phyloP scores from a whole-genome alignment of 1,139 yeast genomes.

The Ogataea hybrid region DNA sequence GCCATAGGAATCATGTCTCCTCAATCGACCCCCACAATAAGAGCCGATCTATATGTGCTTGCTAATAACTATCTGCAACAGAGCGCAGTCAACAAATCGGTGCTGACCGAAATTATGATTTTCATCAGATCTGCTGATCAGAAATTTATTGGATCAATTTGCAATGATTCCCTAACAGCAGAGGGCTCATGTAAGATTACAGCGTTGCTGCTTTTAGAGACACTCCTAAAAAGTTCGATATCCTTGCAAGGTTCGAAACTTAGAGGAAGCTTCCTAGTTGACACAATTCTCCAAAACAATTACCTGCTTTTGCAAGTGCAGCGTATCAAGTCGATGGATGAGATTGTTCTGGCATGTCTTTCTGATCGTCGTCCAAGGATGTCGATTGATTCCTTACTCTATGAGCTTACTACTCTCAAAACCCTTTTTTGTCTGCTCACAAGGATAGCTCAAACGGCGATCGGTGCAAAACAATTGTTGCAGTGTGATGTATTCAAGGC shows the following conservation, averaged over 20 bases:
- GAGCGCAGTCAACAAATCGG: conserved; percentile 39
- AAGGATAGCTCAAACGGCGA: conserved; percentile 70
- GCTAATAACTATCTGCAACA: conserved; percentile 65
- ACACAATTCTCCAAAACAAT: conserved; percentile 61
- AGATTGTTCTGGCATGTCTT: conserved; percentile 44
- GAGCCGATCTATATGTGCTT: conserved; percentile 78
- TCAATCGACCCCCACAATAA: conserved; percentile 59
- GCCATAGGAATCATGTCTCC: conserved; percentile 71
- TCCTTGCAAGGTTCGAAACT: conserved; percentile 28
- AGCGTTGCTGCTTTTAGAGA: conserved; percentile 70
- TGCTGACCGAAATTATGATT: conserved; percentile 46
- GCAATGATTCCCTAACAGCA: conserved; percentile 77
- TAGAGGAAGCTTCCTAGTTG: conserved; percentile 56
- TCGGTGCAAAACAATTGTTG: conserved; percentile 73
- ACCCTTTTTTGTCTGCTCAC: conserved; percentile 66
- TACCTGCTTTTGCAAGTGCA: conserved; percentile 63
- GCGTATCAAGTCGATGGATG: conserved; percentile 68
- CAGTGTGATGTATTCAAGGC: conserved; percentile 71
- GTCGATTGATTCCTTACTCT: conserved; percentile 52
- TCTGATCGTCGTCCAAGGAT: conserved; percentile 28
- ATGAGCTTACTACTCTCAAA: conserved; percentile 76
- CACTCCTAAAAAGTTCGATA: conserved; percentile 58
- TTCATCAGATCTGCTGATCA: conserved; percentile 60
- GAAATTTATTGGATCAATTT: conserved; percentile 59
- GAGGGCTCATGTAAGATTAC: conserved; percentile 80